These are phyloP conservation scores for Vaccinium darrowii DNA, from an alignment of 148 eudicot genomes.

Conservation along the genomic window DNA sequence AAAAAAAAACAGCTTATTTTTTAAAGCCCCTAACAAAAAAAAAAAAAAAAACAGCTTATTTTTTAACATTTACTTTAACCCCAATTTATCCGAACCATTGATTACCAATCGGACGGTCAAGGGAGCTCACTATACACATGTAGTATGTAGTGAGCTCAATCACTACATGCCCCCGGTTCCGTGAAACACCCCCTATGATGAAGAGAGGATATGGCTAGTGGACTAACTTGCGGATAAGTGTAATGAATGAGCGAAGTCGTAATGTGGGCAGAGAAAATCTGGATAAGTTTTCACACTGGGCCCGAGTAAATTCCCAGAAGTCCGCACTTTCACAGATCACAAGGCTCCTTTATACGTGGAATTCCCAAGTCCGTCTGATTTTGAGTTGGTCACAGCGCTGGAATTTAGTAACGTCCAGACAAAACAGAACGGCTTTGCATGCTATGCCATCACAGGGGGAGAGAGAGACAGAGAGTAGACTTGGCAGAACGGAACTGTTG, in stretches of 20 bases:
- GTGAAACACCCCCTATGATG: no score
- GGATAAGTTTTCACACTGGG: background rate
- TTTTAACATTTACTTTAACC: no score
- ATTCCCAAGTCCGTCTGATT: constrained; percentile 4
- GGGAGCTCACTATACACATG: no score
- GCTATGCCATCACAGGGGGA: background rate
- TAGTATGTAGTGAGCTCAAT: no score
- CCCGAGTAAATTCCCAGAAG: background rate
- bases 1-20: no score
- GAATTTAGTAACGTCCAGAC: background rate
- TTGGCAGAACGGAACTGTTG: background rate
- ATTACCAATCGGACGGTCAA: no score
- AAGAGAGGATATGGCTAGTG: background rate
- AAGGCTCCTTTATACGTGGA: background rate
- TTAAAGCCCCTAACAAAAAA: no score
- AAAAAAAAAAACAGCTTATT: no score
- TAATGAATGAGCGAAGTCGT: background rate
- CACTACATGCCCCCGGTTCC: no score
- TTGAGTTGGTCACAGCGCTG: background rate
- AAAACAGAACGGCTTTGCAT: background rate
- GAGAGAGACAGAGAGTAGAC: background rate
- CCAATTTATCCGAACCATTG: no score
- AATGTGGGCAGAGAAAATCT: background rate
- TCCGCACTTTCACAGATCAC: background rate
- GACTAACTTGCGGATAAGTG: background rate